Evolutionary conservation across 768 basidiomycete genomes (phyloP).

Genomic region (Candolleomyces eurysporus): DNA sequence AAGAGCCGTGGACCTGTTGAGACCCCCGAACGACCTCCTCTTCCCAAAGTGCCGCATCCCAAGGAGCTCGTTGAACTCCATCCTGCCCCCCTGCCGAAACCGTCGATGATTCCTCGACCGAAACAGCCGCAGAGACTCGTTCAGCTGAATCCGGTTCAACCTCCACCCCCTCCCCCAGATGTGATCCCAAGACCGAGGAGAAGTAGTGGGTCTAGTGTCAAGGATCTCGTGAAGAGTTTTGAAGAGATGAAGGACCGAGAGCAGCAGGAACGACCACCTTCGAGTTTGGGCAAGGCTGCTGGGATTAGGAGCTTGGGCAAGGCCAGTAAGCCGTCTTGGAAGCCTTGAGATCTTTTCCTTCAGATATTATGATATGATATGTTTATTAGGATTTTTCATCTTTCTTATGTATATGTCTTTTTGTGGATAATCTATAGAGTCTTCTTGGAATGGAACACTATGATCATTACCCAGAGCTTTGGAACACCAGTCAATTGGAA

Average conservation of each 20-base stretch:
- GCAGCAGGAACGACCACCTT: constrained; percentile 15
- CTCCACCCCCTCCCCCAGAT: constrained; percentile 25
- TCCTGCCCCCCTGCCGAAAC: constrained; percentile 44
- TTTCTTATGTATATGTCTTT: not conserved
- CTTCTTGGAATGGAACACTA: no score
- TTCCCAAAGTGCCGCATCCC: constrained; percentile 46
- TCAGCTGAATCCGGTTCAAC: constrained; percentile 45
- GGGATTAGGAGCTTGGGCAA: not conserved
- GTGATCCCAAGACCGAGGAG: constrained; percentile 38
- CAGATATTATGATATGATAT: not conserved
- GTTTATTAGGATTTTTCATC: not conserved
- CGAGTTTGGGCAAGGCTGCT: not conserved
- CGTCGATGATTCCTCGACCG: constrained; percentile 44
- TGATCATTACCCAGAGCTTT: no score
- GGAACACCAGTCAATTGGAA: no score
- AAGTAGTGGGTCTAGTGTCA: constrained; percentile 70
- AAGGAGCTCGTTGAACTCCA: constrained; percentile 67
- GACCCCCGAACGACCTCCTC: constrained; percentile 55
- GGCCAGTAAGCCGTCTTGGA: not conserved
- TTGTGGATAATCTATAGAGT: no score
- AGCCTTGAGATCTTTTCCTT: not conserved
- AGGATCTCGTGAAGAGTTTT: constrained; percentile 64
- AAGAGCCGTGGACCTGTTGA: constrained; percentile 53
- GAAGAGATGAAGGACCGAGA: constrained; percentile 39
- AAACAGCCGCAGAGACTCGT: constrained; percentile 46